phyloP scores from a whole-genome alignment of 2,329 filamentous ascomycete species.

The Verruconis gallopava region DNA sequence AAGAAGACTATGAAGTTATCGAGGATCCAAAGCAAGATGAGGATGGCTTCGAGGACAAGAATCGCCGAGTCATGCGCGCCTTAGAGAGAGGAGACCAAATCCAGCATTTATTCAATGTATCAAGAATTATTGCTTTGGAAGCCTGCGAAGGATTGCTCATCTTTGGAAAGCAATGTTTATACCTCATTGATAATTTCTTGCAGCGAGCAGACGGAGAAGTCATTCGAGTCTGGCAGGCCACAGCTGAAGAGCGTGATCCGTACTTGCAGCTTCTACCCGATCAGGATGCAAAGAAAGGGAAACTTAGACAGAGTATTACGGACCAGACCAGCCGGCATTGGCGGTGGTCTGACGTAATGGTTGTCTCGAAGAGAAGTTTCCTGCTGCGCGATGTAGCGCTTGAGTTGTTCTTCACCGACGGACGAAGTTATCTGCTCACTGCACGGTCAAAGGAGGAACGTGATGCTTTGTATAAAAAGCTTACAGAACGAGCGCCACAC shows the following conservation, averaged over 20 bases:
- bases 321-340: slow-evolving; percentile 82
- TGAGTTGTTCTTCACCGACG: slow-evolving; percentile 96
- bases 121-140: slow-evolving; percentile 83
- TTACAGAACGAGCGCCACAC: slow-evolving; percentile 69
- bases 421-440: slow-evolving; percentile 85
- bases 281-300: slow-evolving; percentile 45
- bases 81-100: slow-evolving; percentile 84
- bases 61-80: slow-evolving; percentile 91
- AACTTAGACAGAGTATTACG: slow-evolving; percentile 31
- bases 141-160: slow-evolving; percentile 89
- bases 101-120: slow-evolving; percentile 89
- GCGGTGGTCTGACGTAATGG: slow-evolving; percentile 90
- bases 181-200: slow-evolving; percentile 94
- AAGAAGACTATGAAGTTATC: slow-evolving; percentile 92
- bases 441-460: slow-evolving; percentile 59
- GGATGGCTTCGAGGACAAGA: slow-evolving; percentile 91
- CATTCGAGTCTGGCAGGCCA: slow-evolving; percentile 90
- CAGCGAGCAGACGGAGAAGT: slow-evolving; percentile 92
- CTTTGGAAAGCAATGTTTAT: slow-evolving; percentile 79
- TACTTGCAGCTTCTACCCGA: slow-evolving; percentile 90
- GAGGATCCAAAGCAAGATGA: slow-evolving; percentile 81
- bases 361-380: slow-evolving; percentile 89
- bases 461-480: slow-evolving; percentile 67
- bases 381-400: slow-evolving; percentile 89
- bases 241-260: slow-evolving; percentile 80